A percentile compares a stretch with the other conserved stretches of the same genome.
Conservation (phyloP, 305 asterid genomes). For the Nicotiana rustica region DNA sequence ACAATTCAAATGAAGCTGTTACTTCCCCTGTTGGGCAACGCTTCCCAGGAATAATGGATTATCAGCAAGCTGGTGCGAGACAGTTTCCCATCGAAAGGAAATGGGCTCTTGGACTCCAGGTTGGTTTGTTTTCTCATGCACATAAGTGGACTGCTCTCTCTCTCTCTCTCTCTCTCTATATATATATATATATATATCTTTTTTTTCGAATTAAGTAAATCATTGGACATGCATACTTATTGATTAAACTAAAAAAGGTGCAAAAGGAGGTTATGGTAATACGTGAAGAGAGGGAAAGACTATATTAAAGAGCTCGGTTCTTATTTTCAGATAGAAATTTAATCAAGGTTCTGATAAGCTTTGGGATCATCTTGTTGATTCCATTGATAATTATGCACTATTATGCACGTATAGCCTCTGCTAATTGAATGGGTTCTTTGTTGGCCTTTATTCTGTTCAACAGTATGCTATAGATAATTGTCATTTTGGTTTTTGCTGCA, state of each 20-base stretch:
- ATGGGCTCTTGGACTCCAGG: conserved; percentile 99
- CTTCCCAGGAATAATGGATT: conserved; percentile 63
- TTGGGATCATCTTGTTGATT: not conserved
- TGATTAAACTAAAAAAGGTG: not conserved
- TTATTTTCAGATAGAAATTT: conserved; percentile 22
- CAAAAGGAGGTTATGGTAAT: conserved; percentile 10
- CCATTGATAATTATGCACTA: not conserved
- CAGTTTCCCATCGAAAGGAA: conserved; percentile 73
- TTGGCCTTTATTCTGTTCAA: not conserved
- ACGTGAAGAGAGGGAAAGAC: conserved; percentile 29
- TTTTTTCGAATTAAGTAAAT: not conserved
- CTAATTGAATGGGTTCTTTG: not conserved
- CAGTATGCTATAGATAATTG: not conserved
- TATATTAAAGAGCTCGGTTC: not conserved
- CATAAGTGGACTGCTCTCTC: conserved; percentile 9
- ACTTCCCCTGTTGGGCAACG: conserved; percentile 69
- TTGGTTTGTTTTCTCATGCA: conserved; percentile 45
- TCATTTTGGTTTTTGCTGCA: conserved; percentile 41
- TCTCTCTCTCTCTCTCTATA: not conserved
- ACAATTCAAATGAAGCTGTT: conserved; percentile 58
- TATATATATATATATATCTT: too few species aligned
- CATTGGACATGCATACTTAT: not conserved
- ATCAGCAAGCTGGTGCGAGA: conserved; percentile 69
- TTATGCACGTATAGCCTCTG: not conserved
- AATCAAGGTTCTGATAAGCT: not conserved